Evolutionary conservation across 352 stramenopile genomes (phyloP).

Genomic region (Phytophthora pistaciae): DNA sequence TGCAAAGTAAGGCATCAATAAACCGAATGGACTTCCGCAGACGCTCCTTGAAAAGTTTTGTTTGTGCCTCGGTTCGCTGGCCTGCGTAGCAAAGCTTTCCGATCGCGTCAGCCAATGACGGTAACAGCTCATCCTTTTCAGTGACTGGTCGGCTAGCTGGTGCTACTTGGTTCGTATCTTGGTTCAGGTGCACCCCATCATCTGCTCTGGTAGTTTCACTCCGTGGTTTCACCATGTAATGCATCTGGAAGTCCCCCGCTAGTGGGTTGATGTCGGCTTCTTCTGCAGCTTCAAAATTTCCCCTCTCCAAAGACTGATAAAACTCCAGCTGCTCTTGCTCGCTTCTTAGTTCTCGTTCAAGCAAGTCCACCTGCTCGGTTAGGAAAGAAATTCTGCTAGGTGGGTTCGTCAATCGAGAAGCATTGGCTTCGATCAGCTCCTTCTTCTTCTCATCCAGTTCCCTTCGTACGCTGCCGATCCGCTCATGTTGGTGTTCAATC

Average conservation of each 20-base stretch:
- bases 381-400: background rate
- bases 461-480: background rate
- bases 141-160: background rate
- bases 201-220: background rate
- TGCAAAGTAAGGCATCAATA: constrained; percentile 62
- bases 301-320: constrained; percentile 12
- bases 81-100: constrained; percentile 17
- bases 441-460: constrained; percentile 6
- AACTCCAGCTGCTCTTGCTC: constrained; percentile 16
- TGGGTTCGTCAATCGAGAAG: background rate
- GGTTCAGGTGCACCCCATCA: background rate
- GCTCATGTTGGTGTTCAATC: constrained; percentile 46
- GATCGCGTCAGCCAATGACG: constrained; percentile 1
- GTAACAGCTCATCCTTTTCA: background rate
- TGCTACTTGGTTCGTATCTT: background rate
- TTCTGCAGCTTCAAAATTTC: constrained; percentile 7
- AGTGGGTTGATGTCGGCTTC: constrained; percentile 5
- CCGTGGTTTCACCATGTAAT: constrained; percentile 1
- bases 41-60: constrained; percentile 63
- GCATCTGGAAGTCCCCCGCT: background rate
- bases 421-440: constrained; percentile 3
- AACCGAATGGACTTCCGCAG: constrained; percentile 65
- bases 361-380: constrained; percentile 3
- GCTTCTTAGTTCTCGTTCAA: constrained; percentile 15
- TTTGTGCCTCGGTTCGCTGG: constrained; percentile 44